phyloP scores from a whole-genome alignment of 1,284 basidiomycete genomes.

The Pyrrhoderma lamaoense region DNA sequence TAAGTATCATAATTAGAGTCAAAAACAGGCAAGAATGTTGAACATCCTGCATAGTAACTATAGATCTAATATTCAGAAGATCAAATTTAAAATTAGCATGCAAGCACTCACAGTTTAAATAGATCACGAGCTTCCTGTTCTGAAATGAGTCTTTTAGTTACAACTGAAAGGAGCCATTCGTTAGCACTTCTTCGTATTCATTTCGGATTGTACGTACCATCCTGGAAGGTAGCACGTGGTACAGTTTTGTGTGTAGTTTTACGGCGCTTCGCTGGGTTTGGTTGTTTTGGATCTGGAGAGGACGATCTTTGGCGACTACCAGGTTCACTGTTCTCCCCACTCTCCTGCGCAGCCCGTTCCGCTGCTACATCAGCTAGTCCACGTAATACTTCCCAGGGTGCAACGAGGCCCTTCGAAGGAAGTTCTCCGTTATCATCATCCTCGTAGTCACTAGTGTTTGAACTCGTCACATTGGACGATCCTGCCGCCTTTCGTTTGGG shows the following conservation, averaged over 20 bases:
- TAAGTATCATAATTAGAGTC: constrained; percentile 74
- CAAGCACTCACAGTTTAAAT: constrained; percentile 72
- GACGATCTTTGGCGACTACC: constrained; percentile 66
- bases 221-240: constrained; percentile 52
- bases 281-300: constrained; percentile 53
- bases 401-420: constrained; percentile 71
- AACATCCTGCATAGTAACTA: constrained; percentile 83
- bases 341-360: constrained; percentile 71
- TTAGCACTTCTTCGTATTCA: too few species aligned
- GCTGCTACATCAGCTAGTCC: constrained; percentile 75
- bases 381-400: constrained; percentile 76
- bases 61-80: neutral
- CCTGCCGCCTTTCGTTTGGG: constrained; percentile 52
- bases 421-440: constrained; percentile 69
- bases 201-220: constrained; percentile 42
- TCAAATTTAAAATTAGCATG: constrained; percentile 20
- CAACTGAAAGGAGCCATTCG: too few species aligned
- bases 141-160: constrained; percentile 69
- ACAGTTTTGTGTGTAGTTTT: constrained; percentile 46
- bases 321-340: constrained; percentile 65
- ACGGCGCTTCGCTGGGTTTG: constrained; percentile 60
- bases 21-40: constrained; percentile 84
- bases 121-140: constrained; percentile 79
- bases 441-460: constrained; percentile 70
- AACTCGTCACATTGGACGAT: constrained; percentile 60